Base-by-base conservation (phyloP, 2,329 filamentous ascomycete genomes). In the Thermothelomyces thermophilus region DNA sequence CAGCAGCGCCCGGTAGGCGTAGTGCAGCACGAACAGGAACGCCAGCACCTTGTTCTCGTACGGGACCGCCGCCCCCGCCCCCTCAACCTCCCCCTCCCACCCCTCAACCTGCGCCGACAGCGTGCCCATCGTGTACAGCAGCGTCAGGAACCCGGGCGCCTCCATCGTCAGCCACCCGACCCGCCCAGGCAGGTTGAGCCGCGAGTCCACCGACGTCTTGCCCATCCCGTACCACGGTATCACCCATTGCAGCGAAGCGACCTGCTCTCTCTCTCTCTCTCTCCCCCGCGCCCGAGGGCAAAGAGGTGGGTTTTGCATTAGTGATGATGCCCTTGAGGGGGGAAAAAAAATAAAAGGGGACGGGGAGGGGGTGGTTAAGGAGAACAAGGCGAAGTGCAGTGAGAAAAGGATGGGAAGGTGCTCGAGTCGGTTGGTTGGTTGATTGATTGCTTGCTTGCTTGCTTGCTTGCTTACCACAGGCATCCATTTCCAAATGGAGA, bases 91-190 rank as follows among this genome's bases (percentile, higher is more conserved):
- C n/a, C n/a, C n/a, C n/a, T n/a, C n/a, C n/a, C n/a, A n/a, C n/a
- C n/a, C n/a, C n/a, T n/a, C n/a, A 46, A 79, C 67, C 59, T 79
- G 68, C 2, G 66, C 60, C 1, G 87, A 82, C 20, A 95, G 73
- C 14, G 77, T 81, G 58, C 70, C 75, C 76, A 95, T 84, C 59
- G 85, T 81, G 70, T 95, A 96, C 48, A 93, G 67, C 51, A 96
- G 70, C 11, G 83, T 86, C 30, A 89, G 62, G 62, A 90, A 84
- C 14, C 88, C 89, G 0, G 87, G 83, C 13, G 79, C 72, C 68
- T 98, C 93, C 89, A 96, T 96, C 2, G 83, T 79, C 49, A 86
- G 76, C 93, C 93, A 98, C 51, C 82, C 90, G 56, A 88, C 72
- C 60, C 87, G 87, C 54, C 93, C 93, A 1, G 90, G 87, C n/a